Conservation (phyloP, 192 early-diverging fungal genomes). For the Backusella sp. region DNA sequence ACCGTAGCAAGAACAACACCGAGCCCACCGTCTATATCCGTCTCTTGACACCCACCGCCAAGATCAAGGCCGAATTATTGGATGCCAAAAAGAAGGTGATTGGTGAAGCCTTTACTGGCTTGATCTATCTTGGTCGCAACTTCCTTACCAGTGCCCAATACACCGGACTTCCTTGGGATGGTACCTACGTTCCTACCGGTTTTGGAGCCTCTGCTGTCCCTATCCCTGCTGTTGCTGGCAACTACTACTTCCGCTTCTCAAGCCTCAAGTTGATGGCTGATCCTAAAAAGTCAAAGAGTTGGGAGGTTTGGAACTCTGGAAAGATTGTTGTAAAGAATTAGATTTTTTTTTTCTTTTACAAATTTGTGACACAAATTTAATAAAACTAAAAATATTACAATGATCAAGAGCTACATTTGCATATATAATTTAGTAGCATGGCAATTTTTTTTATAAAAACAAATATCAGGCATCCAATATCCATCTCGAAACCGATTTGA, state of each 20-base stretch:
- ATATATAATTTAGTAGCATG: too few relatives aligned
- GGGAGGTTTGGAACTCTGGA: constrained; percentile 19
- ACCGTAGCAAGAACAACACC: constrained; percentile 2
- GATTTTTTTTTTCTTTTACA: neutral
- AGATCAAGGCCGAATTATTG: constrained; percentile 25
- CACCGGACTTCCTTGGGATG: constrained; percentile 17
- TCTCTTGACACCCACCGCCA: constrained; percentile 23
- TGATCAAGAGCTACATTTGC: too few relatives aligned
- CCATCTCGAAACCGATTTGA: too few relatives aligned
- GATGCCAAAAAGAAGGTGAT: constrained; percentile 28
- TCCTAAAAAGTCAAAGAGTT: constrained; percentile 23
- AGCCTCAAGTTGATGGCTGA: constrained; percentile 34
- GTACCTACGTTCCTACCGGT: constrained; percentile 13
- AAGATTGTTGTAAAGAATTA: constrained; percentile 29
- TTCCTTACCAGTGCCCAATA: constrained; percentile 14
- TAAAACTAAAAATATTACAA: too few relatives aligned
- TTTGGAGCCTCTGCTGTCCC: neutral
- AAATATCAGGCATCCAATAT: too few relatives aligned
- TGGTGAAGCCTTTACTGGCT: constrained; percentile 13
- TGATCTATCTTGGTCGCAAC: constrained; percentile 25
- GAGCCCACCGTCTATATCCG: constrained; percentile 15
- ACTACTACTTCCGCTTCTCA: constrained; percentile 21
- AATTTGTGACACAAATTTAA: too few relatives aligned
- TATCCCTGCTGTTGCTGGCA: constrained; percentile 18
- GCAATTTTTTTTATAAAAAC: too few relatives aligned